Evolutionary conservation across 805 yeast genomes (phyloP).

Genomic region (Brettanomyces anomalus): DNA sequence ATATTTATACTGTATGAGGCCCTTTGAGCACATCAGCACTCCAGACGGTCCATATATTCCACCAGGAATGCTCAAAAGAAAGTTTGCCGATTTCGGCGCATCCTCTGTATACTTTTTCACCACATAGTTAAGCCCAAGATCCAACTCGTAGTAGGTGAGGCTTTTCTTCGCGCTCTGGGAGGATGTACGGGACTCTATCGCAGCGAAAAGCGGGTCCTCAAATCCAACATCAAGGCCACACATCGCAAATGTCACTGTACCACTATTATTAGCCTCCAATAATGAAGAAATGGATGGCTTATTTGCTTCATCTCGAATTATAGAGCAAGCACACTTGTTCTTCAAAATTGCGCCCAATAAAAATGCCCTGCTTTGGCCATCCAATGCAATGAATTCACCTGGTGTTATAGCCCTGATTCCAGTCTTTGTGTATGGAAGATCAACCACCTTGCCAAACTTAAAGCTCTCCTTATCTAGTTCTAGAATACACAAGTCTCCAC

Average conservation of each 20-base stretch:
- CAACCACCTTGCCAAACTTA: slow-evolving; percentile 33
- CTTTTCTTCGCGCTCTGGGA: slow-evolving; percentile 18
- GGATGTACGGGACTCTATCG: slow-evolving; percentile 56
- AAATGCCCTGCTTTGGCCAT: slow-evolving; percentile 62
- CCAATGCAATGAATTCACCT: slow-evolving; percentile 61
- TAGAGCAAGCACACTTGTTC: slow-evolving; percentile 54
- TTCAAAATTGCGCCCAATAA: slow-evolving; percentile 67
- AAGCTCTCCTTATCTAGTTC: slow-evolving; percentile 20
- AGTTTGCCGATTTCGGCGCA: slow-evolving; percentile 34
- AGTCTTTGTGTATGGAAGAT: slow-evolving; percentile 64
- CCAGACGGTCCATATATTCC: slow-evolving; percentile 67
- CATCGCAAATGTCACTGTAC: slow-evolving; percentile 41
- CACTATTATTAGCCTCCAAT: slow-evolving; percentile 51
- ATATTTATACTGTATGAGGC: slow-evolving; percentile 43
- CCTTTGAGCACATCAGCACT: slow-evolving; percentile 52
- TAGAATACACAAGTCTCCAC: slow-evolving; percentile 58
- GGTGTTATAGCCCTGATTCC: slow-evolving; percentile 73
- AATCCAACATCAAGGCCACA: slow-evolving; percentile 65
- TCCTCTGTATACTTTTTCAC: slow-evolving; percentile 39
- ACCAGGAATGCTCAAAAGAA: slow-evolving; percentile 63
- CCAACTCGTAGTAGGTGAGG: slow-evolving; percentile 70
- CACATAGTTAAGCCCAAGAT: slow-evolving; percentile 76
- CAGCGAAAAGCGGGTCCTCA: slow-evolving; percentile 80
- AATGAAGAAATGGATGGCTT: slow-evolving; percentile 58
- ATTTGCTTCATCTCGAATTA: slow-evolving; percentile 28